Conservation (phyloP, 2,329 filamentous ascomycete genomes). For the Verticillium klebahnii region DNA sequence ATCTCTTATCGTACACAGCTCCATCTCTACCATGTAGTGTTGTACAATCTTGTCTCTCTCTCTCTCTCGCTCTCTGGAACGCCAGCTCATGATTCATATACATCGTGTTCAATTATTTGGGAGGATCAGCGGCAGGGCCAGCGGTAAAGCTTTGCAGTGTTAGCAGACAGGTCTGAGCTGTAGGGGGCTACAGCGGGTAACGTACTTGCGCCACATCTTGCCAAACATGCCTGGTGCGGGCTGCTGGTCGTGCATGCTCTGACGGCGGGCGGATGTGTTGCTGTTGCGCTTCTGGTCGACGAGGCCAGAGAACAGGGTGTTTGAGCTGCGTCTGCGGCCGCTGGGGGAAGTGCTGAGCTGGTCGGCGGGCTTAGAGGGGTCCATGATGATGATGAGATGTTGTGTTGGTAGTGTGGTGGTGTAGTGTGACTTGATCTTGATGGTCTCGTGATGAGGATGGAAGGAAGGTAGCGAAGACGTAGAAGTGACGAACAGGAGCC, state of each 20-base stretch:
- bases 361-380: conserved; percentile 9
- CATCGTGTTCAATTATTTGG: conserved; percentile 16
- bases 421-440: background rate
- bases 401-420: background rate
- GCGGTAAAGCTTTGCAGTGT: conserved; percentile 25
- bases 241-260: conserved; percentile 51
- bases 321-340: conserved; percentile 33
- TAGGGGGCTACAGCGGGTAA: background rate
- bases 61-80: background rate
- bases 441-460: background rate
- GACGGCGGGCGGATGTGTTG: conserved; percentile 43
- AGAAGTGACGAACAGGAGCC: background rate
- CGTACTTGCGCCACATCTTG: conserved; percentile 54
- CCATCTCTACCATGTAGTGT: background rate
- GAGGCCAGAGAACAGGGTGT: conserved; percentile 47
- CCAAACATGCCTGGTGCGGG: conserved; percentile 44
- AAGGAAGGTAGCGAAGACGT: rapidly evolving
- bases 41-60: conserved; percentile 3
- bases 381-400: conserved; percentile 3
- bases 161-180: background rate
- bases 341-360: background rate
- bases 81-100: background rate
- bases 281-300: conserved; percentile 44
- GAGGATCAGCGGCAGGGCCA: conserved; percentile 15
- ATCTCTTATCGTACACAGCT: background rate